Base-by-base conservation (phyloP, 2,329 filamentous ascomycete species). In the Ascochyta lentis region DNA sequence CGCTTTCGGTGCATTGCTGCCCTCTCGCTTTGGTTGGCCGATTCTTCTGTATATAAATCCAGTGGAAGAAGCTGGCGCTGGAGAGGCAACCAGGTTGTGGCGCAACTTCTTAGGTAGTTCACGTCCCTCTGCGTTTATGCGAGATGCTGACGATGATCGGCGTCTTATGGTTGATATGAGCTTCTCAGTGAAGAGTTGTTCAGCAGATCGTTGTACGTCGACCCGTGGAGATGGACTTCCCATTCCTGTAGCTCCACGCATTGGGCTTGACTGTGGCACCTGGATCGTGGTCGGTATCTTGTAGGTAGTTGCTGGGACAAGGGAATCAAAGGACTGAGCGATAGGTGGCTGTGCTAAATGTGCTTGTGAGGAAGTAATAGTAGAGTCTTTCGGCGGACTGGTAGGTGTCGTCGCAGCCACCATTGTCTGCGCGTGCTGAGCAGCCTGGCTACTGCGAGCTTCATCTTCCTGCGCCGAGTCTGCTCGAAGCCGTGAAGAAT, bases 31-130 rank as follows among this genome's bases (percentile, higher is more conserved):
- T 8, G 56, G 27, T 19, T 55, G 47, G 23, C 57, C 59, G 3
- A 65, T 29, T 56, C 63, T 72, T 23, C 64, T 64, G 48, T 72
- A 71, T 6, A 43, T 35, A 42, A 73, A 72, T 4, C 69, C 68
- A 15, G 54, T 66, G 1, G 71, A 71, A 10, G 68, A 67, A 15
- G 53, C 59, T 8, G 54, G 60, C 9, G 53, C 60, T 12, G 67
- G 67, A 12, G 69, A 71, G 10, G 70, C 61, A 4, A 68, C 49
- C 22, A 60, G 45, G 34, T 64, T 26, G 27, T 68, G 61, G 9
- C 45, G 50, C 35, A 50, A 16, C 13, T 47, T 49, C 9, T 31
- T 34, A 10, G 23, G 34, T 2, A 23, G 10, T 15, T 37, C 5
- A 3, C n/a, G 7, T 3, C 19, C 19, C 8, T 52, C 29, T 37